Evolutionary conservation across 441 rosid species (phyloP).

Genomic region (Pelargonium fulgidum): DNA sequence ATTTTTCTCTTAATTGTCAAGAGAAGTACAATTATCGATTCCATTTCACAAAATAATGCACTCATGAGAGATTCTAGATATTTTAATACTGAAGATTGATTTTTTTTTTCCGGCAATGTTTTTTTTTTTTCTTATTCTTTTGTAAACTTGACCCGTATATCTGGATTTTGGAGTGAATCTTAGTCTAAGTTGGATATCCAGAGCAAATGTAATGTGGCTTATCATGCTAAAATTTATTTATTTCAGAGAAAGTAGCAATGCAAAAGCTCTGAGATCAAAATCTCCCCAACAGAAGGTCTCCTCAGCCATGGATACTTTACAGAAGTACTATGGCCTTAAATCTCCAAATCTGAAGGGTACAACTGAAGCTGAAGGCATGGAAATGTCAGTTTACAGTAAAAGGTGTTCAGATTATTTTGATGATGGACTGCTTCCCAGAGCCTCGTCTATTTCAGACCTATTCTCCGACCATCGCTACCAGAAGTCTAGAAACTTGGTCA

Average conservation of each 20-base stretch:
- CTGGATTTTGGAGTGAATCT: no score
- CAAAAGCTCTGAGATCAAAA: conserved; percentile 30
- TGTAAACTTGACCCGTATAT: no score
- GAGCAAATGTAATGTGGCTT: conserved; percentile 1
- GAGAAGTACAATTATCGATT: no score
- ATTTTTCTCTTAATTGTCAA: no score
- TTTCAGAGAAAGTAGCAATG: conserved; percentile 27
- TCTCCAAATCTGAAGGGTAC: conserved; percentile 24
- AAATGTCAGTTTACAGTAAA: conserved; percentile 42
- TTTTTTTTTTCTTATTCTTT: no score
- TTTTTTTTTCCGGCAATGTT: no score
- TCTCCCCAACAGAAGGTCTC: conserved; percentile 34
- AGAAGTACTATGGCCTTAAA: conserved; percentile 40
- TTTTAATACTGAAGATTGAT: no score
- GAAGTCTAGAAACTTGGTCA: conserved; percentile 20
- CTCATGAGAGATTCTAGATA: no score
- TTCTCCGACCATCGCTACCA: conserved; percentile 12
- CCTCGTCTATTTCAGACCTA: conserved; percentile 22
- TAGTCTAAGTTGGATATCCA: no score
- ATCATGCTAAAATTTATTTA: conserved; percentile 11
- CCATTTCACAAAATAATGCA: no score
- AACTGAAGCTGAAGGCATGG: conserved; percentile 30
- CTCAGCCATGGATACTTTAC: conserved; percentile 54
- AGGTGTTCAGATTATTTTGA: conserved; percentile 23
- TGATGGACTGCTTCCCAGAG: conserved; percentile 28